Evolutionary conservation across 352 stramenopile genomes (phyloP), one percentile per base, ranked within the genome.

Genomic region (Globisporangium sylvaticum): DNA sequence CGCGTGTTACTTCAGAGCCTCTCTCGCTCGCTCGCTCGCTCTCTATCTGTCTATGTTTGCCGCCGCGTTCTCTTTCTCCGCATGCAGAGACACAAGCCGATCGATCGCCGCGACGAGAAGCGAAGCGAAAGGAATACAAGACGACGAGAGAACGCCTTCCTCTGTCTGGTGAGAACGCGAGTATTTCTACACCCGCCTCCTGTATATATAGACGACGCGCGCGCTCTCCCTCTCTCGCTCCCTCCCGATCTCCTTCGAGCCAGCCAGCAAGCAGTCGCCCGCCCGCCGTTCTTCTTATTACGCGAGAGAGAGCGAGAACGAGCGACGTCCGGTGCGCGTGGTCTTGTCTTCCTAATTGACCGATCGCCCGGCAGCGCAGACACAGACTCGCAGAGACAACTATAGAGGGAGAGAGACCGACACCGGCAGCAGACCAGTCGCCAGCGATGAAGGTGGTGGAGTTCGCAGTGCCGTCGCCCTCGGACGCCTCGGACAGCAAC

Each of bases 401-500:
- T 31, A 55, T 46, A 27, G 25, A 55, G 10, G 8, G n/a, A 60
- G 24, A 24, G 34, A 61, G 3, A 18, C 37, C 37, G 14, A 15
- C 37, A 44, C 7, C 20, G 5, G 29, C 55, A 62, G 39, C 56
- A 24, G 18, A n/a, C 31, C 56, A 48, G 39, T 48, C 39, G 57
- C 46, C 46, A 37, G 20, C 22, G 32, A 91, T 90, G 82, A 75
- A 77, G 61, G 67, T 68, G 39, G 84, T 91, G 62, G 84, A 90
- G 72, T 93, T 93, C 67, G 79, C 75, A 52, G 79, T 86, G 69
- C 69, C 80, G 70, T 93, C 85, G 61, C 83, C 85, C 31, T 89
- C 83, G 25, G 64, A 69, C 46, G 80, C 88, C 48, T 70, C 75
- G 53, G 58, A 66, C 9, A 75, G 73, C 31, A 75, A 84, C 66